phyloP scores from a whole-genome alignment of 441 rosid genomes.

The Mallotus japonicus region DNA sequence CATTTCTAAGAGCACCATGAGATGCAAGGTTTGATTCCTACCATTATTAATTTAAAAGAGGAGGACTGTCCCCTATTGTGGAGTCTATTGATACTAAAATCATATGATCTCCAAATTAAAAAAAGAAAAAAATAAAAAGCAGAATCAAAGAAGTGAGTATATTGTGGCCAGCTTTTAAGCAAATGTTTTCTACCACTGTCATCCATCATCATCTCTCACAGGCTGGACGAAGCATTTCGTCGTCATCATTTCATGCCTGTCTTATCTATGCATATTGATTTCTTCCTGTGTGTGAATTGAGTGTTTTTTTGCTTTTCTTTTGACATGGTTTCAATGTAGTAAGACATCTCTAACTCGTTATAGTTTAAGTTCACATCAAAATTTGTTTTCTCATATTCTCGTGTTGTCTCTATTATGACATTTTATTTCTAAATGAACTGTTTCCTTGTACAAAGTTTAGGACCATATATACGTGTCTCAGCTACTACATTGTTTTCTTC shows the following conservation, averaged over 20 bases:
- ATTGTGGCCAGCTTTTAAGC: neutral
- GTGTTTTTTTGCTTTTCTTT: neutral
- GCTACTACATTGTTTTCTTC: neutral
- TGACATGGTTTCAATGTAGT: neutral
- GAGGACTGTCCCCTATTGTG: no score
- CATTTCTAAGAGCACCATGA: no score
- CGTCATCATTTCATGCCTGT: neutral
- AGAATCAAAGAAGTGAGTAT: no score
- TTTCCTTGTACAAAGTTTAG: neutral
- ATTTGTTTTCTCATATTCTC: no score
- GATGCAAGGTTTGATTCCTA: no score
- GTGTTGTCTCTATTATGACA: neutral
- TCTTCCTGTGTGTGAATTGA: neutral
- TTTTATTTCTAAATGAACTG: neutral
- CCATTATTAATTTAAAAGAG: no score
- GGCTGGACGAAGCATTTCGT: neutral
- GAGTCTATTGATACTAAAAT: no score
- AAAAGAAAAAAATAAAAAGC: no score
- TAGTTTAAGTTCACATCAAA: neutral
- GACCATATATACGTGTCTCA: neutral
- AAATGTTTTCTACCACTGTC: neutral
- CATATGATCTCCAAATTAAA: no score
- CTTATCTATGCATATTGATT: neutral
- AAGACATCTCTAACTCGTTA: neutral
- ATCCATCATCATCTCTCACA: neutral